These are phyloP conservation scores for Ceratocystis diversiconidia DNA, from an alignment of 2,329 filamentous ascomycete genomes.

Conservation along the genomic window DNA sequence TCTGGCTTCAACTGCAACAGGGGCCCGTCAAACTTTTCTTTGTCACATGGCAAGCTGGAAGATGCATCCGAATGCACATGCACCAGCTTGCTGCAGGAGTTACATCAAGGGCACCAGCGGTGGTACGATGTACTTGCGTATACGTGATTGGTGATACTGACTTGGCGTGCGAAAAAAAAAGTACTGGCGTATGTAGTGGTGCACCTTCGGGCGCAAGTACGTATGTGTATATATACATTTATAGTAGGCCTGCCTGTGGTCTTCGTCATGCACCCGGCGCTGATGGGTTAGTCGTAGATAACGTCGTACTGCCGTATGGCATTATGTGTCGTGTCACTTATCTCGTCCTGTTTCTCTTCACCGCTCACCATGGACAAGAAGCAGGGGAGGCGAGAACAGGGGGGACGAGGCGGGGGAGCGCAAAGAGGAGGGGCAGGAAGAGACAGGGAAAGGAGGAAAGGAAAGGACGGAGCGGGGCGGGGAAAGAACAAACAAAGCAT, in stretches of 20 bases:
- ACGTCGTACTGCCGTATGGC: not conserved
- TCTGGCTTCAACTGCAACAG: not conserved
- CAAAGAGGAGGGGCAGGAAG: not conserved
- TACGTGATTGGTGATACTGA: too few species aligned
- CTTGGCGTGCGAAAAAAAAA: too few species aligned
- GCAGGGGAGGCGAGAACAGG: not conserved
- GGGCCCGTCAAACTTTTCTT: not conserved
- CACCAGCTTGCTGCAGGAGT: not conserved
- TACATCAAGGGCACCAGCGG: not conserved
- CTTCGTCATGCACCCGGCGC: not conserved
- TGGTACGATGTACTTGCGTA: too few species aligned
- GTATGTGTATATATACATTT: not conserved
- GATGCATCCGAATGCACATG: not conserved
- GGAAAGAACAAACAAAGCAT: not conserved
- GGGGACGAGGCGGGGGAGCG: not conserved
- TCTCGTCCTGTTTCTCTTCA: not conserved
- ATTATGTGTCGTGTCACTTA: constrained; percentile 3
- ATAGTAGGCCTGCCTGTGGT: not conserved
- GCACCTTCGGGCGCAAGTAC: not conserved
- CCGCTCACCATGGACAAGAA: not conserved
- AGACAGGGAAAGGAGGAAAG: not conserved
- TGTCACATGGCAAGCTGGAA: constrained; percentile 9
- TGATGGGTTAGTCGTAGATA: not conserved
- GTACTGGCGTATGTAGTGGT: too few species aligned
- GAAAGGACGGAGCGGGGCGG: not conserved